phyloP scores from a whole-genome alignment of 2,329 filamentous ascomycete genomes.

The Aspergillus quadricinctus region DNA sequence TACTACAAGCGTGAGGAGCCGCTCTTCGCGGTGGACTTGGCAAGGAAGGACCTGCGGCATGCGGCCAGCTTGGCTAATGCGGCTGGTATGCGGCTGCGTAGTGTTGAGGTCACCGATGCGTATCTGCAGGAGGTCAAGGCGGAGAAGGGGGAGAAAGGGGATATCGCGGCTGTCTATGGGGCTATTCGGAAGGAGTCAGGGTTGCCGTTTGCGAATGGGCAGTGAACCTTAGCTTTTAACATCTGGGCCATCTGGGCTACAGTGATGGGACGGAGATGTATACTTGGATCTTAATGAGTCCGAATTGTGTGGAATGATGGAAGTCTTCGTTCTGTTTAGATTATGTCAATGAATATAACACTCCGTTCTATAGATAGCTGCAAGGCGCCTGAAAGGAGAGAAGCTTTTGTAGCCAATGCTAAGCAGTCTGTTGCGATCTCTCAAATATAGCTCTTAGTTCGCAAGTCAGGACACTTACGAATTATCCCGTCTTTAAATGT shows the following conservation, averaged over 20 bases:
- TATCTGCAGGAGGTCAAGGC: slow-evolving; percentile 68
- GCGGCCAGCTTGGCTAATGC: slow-evolving; percentile 62
- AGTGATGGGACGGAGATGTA: too few species aligned
- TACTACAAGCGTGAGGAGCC: slow-evolving; percentile 73
- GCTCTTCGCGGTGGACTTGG: slow-evolving; percentile 77
- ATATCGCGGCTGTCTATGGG: slow-evolving; percentile 80
- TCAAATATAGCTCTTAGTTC: too few species aligned
- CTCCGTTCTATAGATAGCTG: neutral
- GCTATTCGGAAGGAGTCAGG: slow-evolving; percentile 70
- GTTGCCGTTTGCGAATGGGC: slow-evolving; percentile 65
- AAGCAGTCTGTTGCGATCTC: neutral
- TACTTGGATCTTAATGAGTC: too few species aligned
- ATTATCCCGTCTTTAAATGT: neutral
- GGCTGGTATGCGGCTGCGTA: slow-evolving; percentile 59
- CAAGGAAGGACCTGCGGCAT: slow-evolving; percentile 76
- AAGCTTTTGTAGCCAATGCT: neutral
- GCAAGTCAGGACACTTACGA: too few species aligned
- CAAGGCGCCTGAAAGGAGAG: neutral
- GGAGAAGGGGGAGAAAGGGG: slow-evolving; percentile 65
- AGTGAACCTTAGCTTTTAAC: neutral
- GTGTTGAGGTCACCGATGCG: slow-evolving; percentile 62
- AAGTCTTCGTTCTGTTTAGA: neutral
- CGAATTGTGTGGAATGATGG: too few species aligned
- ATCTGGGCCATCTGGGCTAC: too few species aligned
- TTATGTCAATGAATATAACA: neutral